phyloP scores from a whole-genome alignment of 441 rosid species.

The Erodium moschatum region DNA sequence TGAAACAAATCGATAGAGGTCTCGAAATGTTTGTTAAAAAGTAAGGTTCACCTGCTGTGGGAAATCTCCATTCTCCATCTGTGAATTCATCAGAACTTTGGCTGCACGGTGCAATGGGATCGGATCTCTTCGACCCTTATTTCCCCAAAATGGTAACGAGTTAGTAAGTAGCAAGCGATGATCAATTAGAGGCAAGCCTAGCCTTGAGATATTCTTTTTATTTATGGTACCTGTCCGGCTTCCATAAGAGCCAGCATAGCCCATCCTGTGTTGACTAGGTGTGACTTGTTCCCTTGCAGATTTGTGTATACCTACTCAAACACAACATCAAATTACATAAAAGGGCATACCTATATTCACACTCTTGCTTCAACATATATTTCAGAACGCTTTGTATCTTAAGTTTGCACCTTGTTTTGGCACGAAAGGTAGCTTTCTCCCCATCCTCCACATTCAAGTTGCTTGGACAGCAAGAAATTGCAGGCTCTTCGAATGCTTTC shows the following conservation, averaged over 20 bases:
- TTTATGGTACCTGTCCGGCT: conserved; percentile 44
- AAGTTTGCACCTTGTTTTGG: conserved; percentile 51
- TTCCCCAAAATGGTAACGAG: background rate
- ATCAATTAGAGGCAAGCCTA: no score
- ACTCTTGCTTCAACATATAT: no score
- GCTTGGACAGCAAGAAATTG: conserved; percentile 61
- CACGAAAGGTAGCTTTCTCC: conserved; percentile 94
- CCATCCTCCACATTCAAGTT: conserved; percentile 80
- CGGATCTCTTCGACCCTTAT: conserved; percentile 38
- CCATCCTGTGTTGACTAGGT: conserved; percentile 71
- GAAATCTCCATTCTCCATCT: conserved; percentile 24
- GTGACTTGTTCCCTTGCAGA: conserved; percentile 50
- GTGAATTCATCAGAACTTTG: conserved; percentile 36
- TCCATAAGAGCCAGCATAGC: conserved; percentile 71
- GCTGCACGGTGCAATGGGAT: conserved; percentile 51
- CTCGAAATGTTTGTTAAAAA: no score
- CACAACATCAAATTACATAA: no score
- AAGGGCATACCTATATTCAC: no score
- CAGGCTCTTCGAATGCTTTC: conserved; percentile 42
- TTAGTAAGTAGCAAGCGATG: background rate
- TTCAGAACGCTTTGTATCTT: no score
- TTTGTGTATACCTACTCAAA: conserved; percentile 28
- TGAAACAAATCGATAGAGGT: no score
- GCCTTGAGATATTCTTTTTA: no score
- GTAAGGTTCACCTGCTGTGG: conserved; percentile 36